Percentiles rank a stretch among this genome's conserved stretches.
These are phyloP conservation scores for Schrenkiella parvula DNA, from an alignment of 345 rosid species.

Conservation along the genomic window DNA sequence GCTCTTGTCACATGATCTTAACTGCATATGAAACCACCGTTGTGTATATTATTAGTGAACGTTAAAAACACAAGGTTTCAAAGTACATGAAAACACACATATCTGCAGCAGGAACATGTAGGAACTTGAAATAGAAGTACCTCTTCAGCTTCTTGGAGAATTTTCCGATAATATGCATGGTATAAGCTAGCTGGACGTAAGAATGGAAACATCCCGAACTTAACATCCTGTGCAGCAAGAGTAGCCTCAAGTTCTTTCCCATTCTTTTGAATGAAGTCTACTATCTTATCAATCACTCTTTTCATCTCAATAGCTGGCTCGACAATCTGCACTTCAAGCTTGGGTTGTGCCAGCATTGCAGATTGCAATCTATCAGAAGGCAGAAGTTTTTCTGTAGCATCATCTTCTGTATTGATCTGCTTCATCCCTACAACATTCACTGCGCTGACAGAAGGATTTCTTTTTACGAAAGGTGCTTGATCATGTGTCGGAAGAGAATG, in stretches of 20 bases:
- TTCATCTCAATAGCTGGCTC: constrained; percentile 89
- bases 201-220: constrained; percentile 83
- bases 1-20: constrained; percentile 42
- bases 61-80: neutral
- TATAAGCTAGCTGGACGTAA: constrained; percentile 63
- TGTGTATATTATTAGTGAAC: neutral
- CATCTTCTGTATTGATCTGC: constrained; percentile 44
- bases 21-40: constrained; percentile 42
- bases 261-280: constrained; percentile 78
- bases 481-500: constrained; percentile 41
- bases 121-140: constrained; percentile 31
- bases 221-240: constrained; percentile 78
- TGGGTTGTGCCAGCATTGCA: constrained; percentile 28
- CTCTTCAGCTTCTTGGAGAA: constrained; percentile 71
- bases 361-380: constrained; percentile 39
- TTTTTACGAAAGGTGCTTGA: constrained; percentile 42
- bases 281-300: constrained; percentile 84
- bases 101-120: neutral
- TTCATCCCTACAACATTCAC: constrained; percentile 44
- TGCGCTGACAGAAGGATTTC: constrained; percentile 43
- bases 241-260: constrained; percentile 84
- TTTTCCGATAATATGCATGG: constrained; percentile 64
- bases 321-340: constrained; percentile 48
- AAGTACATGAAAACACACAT: neutral
- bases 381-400: constrained; percentile 16